Percentiles rank a stretch among this genome's conserved stretches.
These are phyloP conservation scores for Epichloe elymi DNA, from an alignment of 2,329 filamentous ascomycete genomes.

Conservation along the genomic window DNA sequence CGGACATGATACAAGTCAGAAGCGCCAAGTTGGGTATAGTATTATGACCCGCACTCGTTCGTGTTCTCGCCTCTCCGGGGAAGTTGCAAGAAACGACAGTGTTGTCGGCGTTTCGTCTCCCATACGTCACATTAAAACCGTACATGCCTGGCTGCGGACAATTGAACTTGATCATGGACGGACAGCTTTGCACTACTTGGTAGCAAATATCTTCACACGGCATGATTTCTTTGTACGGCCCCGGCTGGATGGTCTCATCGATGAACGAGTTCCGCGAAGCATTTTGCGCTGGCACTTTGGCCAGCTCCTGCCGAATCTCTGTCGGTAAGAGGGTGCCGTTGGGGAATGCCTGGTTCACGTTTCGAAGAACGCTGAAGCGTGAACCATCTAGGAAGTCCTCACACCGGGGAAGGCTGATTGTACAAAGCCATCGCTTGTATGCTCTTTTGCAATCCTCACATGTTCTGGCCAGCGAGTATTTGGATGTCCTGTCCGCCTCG, in stretches of 20 bases:
- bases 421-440: constrained; percentile 93
- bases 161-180: constrained; percentile 57
- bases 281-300: constrained; percentile 15
- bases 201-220: constrained; percentile 86
- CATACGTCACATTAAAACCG: constrained; percentile 25
- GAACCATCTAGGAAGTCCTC: constrained; percentile 58
- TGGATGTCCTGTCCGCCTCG: constrained; percentile 57
- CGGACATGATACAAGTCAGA: neutral
- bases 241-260: constrained; percentile 58
- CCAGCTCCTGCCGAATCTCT: constrained; percentile 14
- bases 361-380: constrained; percentile 40
- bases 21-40: constrained; percentile 9
- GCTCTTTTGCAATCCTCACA: constrained; percentile 66
- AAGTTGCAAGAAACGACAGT: constrained; percentile 23
- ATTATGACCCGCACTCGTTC: constrained; percentile 8
- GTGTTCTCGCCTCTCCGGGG: constrained; percentile 23
- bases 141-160: constrained; percentile 45
- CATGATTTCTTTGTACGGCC: constrained; percentile 86
- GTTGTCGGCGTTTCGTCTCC: constrained; percentile 12
- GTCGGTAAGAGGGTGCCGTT: constrained; percentile 47
- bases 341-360: constrained; percentile 56
- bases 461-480: constrained; percentile 66
- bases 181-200: constrained; percentile 73
- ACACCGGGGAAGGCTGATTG: constrained; percentile 84
- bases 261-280: constrained; percentile 59